phyloP scores from a whole-genome alignment of 108 stramenopile genomes.

The Nannochloropsis salina region DNA sequence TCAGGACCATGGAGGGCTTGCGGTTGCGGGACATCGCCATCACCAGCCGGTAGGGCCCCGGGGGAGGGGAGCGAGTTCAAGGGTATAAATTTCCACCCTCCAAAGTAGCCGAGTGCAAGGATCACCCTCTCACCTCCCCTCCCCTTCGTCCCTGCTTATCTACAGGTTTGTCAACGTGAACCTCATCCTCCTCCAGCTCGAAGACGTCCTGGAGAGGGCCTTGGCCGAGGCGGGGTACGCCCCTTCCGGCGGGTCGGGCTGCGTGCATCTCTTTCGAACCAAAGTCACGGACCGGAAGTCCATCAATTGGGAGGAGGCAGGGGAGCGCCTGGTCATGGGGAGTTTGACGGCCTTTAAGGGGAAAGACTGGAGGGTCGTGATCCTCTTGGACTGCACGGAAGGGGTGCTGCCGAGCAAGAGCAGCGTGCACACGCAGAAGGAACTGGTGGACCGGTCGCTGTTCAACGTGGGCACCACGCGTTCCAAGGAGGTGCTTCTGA shows the following conservation, averaged over 20 bases:
- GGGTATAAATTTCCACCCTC: too few relatives aligned
- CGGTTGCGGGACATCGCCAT: background rate
- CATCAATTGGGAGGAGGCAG: conserved; percentile 2
- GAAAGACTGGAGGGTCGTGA: background rate
- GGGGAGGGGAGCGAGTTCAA: too few relatives aligned
- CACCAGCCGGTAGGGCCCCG: background rate
- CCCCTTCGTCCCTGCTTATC: background rate
- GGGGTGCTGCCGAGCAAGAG: background rate
- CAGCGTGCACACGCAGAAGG: background rate
- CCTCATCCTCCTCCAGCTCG: conserved; percentile 2
- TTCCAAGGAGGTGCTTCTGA: background rate
- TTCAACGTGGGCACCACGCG: background rate
- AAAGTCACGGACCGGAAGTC: conserved; percentile 10
- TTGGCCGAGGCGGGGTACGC: conserved; percentile 3
- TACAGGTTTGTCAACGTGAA: background rate
- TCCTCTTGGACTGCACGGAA: background rate
- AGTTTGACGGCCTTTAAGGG: background rate
- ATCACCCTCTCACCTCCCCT: background rate
- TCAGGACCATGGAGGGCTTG: background rate
- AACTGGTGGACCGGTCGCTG: conserved; percentile 1
- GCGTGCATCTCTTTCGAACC: background rate
- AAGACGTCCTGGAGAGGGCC: background rate
- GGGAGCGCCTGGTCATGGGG: background rate
- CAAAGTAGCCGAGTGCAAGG: too few relatives aligned
- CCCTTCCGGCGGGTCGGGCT: background rate